Base-by-base conservation (phyloP, 2,329 filamentous ascomycete species). In the Colletotrichum sp. region DNA sequence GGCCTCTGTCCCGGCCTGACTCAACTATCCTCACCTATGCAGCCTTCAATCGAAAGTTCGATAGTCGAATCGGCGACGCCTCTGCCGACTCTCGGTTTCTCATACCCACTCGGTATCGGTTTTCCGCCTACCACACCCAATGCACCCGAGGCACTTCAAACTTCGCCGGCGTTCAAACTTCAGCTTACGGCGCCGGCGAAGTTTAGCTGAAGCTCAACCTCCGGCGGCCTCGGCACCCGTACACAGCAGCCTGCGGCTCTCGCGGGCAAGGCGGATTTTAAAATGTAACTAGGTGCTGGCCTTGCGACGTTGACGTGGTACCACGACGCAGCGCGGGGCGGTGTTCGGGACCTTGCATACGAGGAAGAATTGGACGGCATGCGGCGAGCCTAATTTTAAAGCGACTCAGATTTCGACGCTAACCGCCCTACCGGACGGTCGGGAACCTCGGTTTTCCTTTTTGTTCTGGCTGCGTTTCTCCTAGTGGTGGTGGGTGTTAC, bases 321-420 rank as follows among this genome's bases (percentile, higher is more conserved):
- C n/a, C 36, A 32, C 62, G n/a, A 43, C 32, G 30, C n/a, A 32
- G 32, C n/a, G 26, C 14, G 62, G n/a, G n/a, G 48, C 26, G 34
- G 26, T 1, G 9, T 4, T 26, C 12, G 30, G 48, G 34, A 16
- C 62, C 62, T 67, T 71, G 69, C 69, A 66, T 58, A 67, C 69
- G 62, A 67, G 69, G 56, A 67, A n/a, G 58, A 61, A 7, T 6
- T 61, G 26, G 9, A 10, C 48, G 34, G 18, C 30, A 30, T 26
- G 18, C 48, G 48, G 66, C 62, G 34, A 61, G 58, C 58, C 26
- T 30, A 61, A 28, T 58, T 21, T 58, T 16, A 28, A 58, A 28
- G 55, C 21, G 55, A 28, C 26, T 28, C 55, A 58, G 55, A 28
- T 58, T 58, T 24, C 26, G 55, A 10, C 55, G 55, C 55, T 58